Conservation (phyloP, 495 filamentous ascomycete genomes). For the Aspergillus saccharolyticus region DNA sequence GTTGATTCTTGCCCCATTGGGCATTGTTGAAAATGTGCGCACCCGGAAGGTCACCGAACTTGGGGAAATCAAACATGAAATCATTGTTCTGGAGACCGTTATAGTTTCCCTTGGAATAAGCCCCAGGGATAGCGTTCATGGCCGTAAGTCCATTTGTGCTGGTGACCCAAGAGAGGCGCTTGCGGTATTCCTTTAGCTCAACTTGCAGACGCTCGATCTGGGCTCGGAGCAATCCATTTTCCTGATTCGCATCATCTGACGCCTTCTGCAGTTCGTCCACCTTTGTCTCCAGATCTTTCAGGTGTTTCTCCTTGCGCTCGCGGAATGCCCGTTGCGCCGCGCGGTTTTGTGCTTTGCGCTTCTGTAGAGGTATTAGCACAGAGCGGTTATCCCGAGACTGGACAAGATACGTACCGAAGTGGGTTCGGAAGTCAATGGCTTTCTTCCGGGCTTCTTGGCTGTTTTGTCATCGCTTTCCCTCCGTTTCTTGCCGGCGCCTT, state of each 20-base stretch:
- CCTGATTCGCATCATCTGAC: conserved; percentile 75
- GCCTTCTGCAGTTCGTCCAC: conserved; percentile 87
- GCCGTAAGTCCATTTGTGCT: conserved; percentile 47
- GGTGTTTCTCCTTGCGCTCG: conserved; percentile 95
- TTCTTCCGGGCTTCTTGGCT: conserved; percentile 92
- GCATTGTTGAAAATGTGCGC: conserved; percentile 53
- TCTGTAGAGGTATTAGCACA: conserved; percentile 58
- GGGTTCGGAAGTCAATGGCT: conserved; percentile 91
- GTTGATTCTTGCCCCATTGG: conserved; percentile 28
- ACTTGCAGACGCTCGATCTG: conserved; percentile 82
- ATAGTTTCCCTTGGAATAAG: conserved; percentile 33
- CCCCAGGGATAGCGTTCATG: conserved; percentile 36
- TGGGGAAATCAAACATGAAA: conserved; percentile 93
- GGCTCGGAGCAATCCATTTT: conserved; percentile 77
- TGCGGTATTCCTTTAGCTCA: conserved; percentile 85
- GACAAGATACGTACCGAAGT: conserved; percentile 68
- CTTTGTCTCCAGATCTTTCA: conserved; percentile 94
- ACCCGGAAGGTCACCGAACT: conserved; percentile 75
- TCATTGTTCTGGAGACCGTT: conserved; percentile 62
- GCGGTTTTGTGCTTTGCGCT: conserved; percentile 97
- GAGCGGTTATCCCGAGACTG: neutral
- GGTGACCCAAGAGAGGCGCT: conserved; percentile 63
- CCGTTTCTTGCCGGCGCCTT: conserved; percentile 68
- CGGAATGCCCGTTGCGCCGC: conserved; percentile 95
- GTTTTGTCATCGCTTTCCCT: conserved; percentile 71